Evolutionary conservation across 768 basidiomycete genomes (phyloP).

Genomic region (Polyporus arcularius): DNA sequence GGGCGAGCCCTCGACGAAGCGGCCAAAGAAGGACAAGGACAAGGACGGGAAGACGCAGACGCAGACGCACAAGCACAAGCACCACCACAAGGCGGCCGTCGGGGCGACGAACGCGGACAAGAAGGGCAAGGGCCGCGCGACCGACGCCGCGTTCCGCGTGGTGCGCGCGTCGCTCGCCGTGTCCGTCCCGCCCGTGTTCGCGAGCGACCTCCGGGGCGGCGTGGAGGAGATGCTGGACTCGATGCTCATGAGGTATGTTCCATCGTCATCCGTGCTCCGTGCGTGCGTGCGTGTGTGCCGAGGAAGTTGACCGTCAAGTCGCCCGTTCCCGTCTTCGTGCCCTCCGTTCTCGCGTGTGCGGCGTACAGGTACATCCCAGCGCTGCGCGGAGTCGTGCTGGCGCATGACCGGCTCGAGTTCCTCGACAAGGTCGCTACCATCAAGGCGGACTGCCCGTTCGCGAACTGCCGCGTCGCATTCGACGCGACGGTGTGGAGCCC

Average conservation of each 20-base stretch:
- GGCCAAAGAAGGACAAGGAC: slow-evolving; percentile 36
- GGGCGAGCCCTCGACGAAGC: slow-evolving; percentile 32
- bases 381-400: slow-evolving; percentile 83
- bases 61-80: slow-evolving; percentile 3
- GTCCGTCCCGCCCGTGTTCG: slow-evolving; percentile 81
- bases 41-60: slow-evolving; percentile 35
- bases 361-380: slow-evolving; percentile 79
- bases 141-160: slow-evolving; percentile 46
- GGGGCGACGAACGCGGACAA: too few relatives aligned
- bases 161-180: slow-evolving; percentile 68
- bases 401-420: slow-evolving; percentile 80
- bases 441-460: slow-evolving; percentile 83
- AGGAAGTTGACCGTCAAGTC: slow-evolving; percentile 4
- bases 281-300: slow-evolving; percentile 8
- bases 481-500: slow-evolving; percentile 92
- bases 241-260: slow-evolving; percentile 87
- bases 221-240: slow-evolving; percentile 91
- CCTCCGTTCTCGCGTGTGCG: too few relatives aligned
- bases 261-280: background rate
- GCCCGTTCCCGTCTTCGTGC: background rate
- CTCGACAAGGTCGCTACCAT: slow-evolving; percentile 63
- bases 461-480: slow-evolving; percentile 72
- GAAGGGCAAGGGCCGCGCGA: slow-evolving; percentile 25
- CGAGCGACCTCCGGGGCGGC: slow-evolving; percentile 68
- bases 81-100: too few relatives aligned